These are phyloP conservation scores for Syncephalastrum contaminatum DNA, from an alignment of 371 early-diverging fungal species.

Conservation along the genomic window DNA sequence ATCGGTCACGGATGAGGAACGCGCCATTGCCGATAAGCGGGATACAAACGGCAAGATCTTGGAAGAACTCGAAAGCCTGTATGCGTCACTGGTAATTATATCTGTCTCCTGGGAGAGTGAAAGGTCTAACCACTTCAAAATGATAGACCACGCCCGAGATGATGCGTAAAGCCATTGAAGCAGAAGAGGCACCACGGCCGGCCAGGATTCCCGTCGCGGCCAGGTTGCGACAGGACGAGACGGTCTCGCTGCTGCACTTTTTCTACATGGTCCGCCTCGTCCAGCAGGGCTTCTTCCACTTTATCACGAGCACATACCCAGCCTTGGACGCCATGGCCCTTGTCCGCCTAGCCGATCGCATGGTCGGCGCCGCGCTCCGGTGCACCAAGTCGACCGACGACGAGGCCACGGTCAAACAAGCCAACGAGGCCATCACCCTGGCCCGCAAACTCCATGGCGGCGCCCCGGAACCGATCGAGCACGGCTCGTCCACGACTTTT, in stretches of 20 bases:
- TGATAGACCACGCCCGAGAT: too few relatives aligned
- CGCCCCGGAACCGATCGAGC: slow-evolving; percentile 15
- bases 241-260: slow-evolving; percentile 32
- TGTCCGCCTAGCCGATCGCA: slow-evolving; percentile 29
- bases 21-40: too few relatives aligned
- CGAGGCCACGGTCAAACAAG: slow-evolving; percentile 11
- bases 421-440: slow-evolving; percentile 15
- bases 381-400: slow-evolving; percentile 18
- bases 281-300: slow-evolving; percentile 34
- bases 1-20: too few relatives aligned
- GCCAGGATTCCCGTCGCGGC: too few relatives aligned
- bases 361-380: slow-evolving; percentile 35
- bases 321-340: slow-evolving; percentile 17
- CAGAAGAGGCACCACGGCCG: too few relatives aligned
- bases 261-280: slow-evolving; percentile 38
- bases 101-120: too few relatives aligned
- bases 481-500: slow-evolving; percentile 21
- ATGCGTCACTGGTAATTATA: too few relatives aligned
- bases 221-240: slow-evolving; percentile 5
- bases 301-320: slow-evolving; percentile 14
- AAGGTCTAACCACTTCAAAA: too few relatives aligned
- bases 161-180: too few relatives aligned
- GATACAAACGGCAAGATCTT: too few relatives aligned
- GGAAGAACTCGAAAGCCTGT: too few relatives aligned
- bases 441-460: slow-evolving; percentile 28